phyloP scores from a whole-genome alignment of 192 early-diverging fungal species.

The Coemansia sp. region DNA sequence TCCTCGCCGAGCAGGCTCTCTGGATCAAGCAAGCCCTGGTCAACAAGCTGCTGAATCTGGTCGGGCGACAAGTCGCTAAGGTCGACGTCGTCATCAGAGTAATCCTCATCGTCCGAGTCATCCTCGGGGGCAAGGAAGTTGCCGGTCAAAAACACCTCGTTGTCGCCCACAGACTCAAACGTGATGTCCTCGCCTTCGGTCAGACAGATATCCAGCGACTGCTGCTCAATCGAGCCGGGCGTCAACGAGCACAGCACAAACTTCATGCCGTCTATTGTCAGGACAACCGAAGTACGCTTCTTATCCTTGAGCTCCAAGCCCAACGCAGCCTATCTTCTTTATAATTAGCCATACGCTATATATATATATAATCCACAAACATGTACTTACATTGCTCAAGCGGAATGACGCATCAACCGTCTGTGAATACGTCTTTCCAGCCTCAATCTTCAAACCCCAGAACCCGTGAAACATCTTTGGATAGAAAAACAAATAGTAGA shows the following conservation, averaged over 20 bases:
- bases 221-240: slow-evolving; percentile 75
- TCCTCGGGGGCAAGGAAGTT: slow-evolving; percentile 38
- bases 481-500: slow-evolving; percentile 6
- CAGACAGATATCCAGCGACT: slow-evolving; percentile 63
- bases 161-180: slow-evolving; percentile 66
- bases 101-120: slow-evolving; percentile 48
- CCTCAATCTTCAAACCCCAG: slow-evolving; percentile 68
- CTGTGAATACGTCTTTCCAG: slow-evolving; percentile 75
- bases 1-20: slow-evolving; percentile 25
- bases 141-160: slow-evolving; percentile 47
- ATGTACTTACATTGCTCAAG: slow-evolving; percentile 64
- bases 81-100: slow-evolving; percentile 34
- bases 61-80: slow-evolving; percentile 21
- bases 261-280: slow-evolving; percentile 67
- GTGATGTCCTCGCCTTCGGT: slow-evolving; percentile 81
- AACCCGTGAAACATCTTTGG: slow-evolving; percentile 56
- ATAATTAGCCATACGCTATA: not conserved
- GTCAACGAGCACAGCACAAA: slow-evolving; percentile 82
- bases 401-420: slow-evolving; percentile 76
- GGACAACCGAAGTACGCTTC: slow-evolving; percentile 63
- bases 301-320: slow-evolving; percentile 50
- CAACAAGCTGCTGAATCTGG: slow-evolving; percentile 34
- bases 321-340: slow-evolving; percentile 65
- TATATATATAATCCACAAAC: not conserved
- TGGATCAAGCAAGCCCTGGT: slow-evolving; percentile 33